Base-by-base conservation (phyloP, 176 grass and related monocot species). In the Eragrostis curvula region DNA sequence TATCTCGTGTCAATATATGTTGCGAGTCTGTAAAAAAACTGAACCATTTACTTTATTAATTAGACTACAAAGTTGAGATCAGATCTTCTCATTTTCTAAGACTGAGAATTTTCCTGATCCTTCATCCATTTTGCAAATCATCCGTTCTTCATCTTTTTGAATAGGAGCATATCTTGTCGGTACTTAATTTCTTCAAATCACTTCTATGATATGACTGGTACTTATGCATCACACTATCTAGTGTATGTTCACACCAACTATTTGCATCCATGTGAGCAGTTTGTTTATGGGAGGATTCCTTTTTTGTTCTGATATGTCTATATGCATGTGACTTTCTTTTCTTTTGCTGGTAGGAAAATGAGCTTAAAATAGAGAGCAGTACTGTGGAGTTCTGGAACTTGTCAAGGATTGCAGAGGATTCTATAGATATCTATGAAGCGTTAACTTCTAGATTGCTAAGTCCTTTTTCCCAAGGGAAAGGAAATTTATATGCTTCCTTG, bases 361-460 rank as follows among this genome's bases (percentile, higher is more conserved):
- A 86, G 71, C 82, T 94, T 70, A 95, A 78, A 85, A 59, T 98
- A 55, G 92, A 91, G 75, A 98, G 90, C 47, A 93, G 75, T 79
- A 88, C 90, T 47, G 43, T 75, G 56, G 74, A 84, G 71, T 93
- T 89, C 74, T 98, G 96, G 92, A 84, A 91, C 85, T 91, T 98
- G 73, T 88, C 68, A 2, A 11, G 1, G 52, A 61, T 91, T 47
- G 48, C 79, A 24, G 72, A 89, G 69, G 83, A 86, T 84, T 73
- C 78, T 84, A 25, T 57, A 32, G 49, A 16, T 82, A 81, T 39
- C 62, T 67, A 82, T 57, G 51, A 86, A 82, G 76, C 71, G 87
- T 78, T 86, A 77, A 86, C 88, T 67, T 92, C 90, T 77, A 95
- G 90, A 84, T 90, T 93, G 84, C 71, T 98, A 47, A 90, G 20